Base-by-base conservation (phyloP, 2,329 filamentous ascomycete species). In the Cladosporium phlei region DNA sequence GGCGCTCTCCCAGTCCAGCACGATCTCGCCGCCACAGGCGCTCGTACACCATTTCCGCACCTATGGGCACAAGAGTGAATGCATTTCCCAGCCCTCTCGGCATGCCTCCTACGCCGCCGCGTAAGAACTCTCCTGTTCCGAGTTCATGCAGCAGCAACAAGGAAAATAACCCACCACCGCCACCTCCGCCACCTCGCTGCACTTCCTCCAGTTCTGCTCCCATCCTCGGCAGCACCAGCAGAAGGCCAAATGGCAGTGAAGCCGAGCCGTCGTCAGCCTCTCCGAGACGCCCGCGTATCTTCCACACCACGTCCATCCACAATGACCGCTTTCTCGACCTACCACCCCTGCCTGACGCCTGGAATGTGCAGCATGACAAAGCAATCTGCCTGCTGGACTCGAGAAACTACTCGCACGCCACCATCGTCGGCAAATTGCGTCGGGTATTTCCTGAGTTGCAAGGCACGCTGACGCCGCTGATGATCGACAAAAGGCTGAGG, bases 381-480 rank as follows among this genome's bases (percentile, higher is more conserved):
- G 59, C 58, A 10, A 64, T 66, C 45, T 66, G 64, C 51, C 52
- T 62, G 16, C 58, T 66, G 8, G 64, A 67, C 42, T 56, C 53
- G 8, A 48, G 55, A 25, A 54, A 55, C 45, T 64, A 60, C 47
- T 48, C 54, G 3, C 54, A 56, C n/a, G 24, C 47, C 3, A 48
- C 46, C n/a, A 65, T 63, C 24, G 56, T 65, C 39, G 38, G 47
- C 14, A 60, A 61, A 34, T 40, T 67, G 4, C 56, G 59, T 7
- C 49, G 57, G 17, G 53, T 55, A 5, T 66, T 65, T 29, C 59
- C 58, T 9, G 53, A 60, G 30, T 47, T 66, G 20, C 27, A 46
- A 8, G 56, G 53, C 20, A 50, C 54, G 4, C 48, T 67, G 34
- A 66, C 59, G 9, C 40, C 55, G 5, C 50, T 44, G 10, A 62